Conservation (phyloP, 2,329 filamentous ascomycete genomes). For the Alternaria gansuensis region DNA sequence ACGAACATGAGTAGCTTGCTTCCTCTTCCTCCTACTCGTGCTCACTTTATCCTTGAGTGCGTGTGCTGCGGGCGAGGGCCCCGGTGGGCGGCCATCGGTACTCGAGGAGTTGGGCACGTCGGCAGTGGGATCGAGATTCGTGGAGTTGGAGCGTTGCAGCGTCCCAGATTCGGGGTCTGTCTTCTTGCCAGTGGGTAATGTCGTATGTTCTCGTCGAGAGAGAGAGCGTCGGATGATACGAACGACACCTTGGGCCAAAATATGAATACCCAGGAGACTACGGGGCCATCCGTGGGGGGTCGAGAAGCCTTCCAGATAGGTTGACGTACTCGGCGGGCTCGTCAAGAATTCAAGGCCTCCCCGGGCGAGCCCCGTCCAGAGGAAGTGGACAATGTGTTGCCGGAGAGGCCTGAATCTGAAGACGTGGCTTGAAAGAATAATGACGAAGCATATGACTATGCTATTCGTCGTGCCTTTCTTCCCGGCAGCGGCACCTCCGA, state of each 20-base stretch:
- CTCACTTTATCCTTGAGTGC: slow-evolving; percentile 67
- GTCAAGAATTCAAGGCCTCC: slow-evolving; percentile 53
- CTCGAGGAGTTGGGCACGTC: slow-evolving; percentile 58
- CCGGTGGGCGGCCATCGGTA: slow-evolving; percentile 61
- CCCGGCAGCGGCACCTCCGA: slow-evolving; percentile 80
- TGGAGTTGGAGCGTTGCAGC: slow-evolving; percentile 47
- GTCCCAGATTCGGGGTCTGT: slow-evolving; percentile 69
- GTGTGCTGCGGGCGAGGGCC: slow-evolving; percentile 61
- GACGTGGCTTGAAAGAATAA: slow-evolving; percentile 66
- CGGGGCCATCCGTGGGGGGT: slow-evolving; percentile 70
- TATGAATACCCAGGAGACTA: slow-evolving; percentile 76
- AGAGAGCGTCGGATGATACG: slow-evolving; percentile 68
- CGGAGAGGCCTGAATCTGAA: slow-evolving; percentile 63
- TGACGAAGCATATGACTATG: slow-evolving; percentile 73
- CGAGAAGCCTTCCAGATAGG: slow-evolving; percentile 49
- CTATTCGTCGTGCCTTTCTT: slow-evolving; percentile 75
- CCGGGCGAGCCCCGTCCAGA: slow-evolving; percentile 53
- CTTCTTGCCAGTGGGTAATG: slow-evolving; percentile 52
- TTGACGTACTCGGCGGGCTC: slow-evolving; percentile 50
- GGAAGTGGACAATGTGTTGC: slow-evolving; percentile 53
- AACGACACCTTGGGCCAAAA: slow-evolving; percentile 76
- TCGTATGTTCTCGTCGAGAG: slow-evolving; percentile 48
- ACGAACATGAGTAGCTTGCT: slow-evolving; percentile 89
- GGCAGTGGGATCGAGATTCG: slow-evolving; percentile 57
- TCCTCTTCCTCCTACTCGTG: slow-evolving; percentile 83